Evolutionary conservation across 495 filamentous ascomycete species (phyloP), one percentile per base, ranked within the genome.

Genomic region (Chaetomium tenue): DNA sequence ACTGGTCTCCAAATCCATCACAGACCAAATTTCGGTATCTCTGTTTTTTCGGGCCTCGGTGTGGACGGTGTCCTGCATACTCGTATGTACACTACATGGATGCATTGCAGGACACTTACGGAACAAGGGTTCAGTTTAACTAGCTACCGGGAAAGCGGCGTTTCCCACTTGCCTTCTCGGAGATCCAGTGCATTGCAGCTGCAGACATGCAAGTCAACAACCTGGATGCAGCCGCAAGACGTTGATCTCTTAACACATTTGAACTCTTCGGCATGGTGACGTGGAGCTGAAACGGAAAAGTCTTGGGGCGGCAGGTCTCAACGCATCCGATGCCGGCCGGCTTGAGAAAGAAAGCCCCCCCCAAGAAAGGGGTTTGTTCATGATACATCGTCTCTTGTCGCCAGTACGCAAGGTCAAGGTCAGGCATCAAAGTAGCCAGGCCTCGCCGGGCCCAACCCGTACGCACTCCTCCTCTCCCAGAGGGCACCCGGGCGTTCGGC

Each of bases 401-500:
- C 22, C 47, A 8, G 47, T 52, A 40, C 59, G 18, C 59, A 61
- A 28, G 46, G 44, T 61, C 59, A 61, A 28, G 46, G 44, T 61
- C 50, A 39, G 44, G 44, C 44, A 60, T 16, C 30, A 42, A 52
- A n/a, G 30, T 33, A 22, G 13, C 13, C 47, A 53, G 28, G 59
- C 59, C 48, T 52, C 59, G 42, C 47, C 59, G 47, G 26, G 59
- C 59, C 47, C 59, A 61, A 61, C 48, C 48, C 42, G 15, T 13
- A 28, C n/a, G n/a, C n/a, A n/a, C n/a, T n/a, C n/a, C n/a, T n/a
- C 23, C 15, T 15, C 42, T 46, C 20, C 30, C 7, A 23, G 4
- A 15, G n/a, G 20, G 7, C 6, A 42, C 33, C 33, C n/a, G 20
- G 30, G 7, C 8, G 33, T 11, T 40, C 20, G 33, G 50, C 11